These are phyloP conservation scores for Sorghum bicolor DNA, from an alignment of 176 grass and related monocot species.

Conservation along the genomic window Sorghum_bicolor_NCBIv3 NC_012876.2:60900001-60900500, in stretches of 20 bases:
- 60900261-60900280: constrained; percentile 19
- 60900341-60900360: constrained; percentile 21
- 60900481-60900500: constrained; percentile 35
- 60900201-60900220: background rate
- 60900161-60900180: constrained; percentile 6
- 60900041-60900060: background rate
- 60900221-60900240: background rate
- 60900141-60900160: background rate
- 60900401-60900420: constrained; percentile 22
- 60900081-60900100: background rate
- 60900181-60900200: background rate
- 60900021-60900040: background rate
- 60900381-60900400: background rate
- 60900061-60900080: background rate
- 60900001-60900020: background rate
- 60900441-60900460: constrained; percentile 41
- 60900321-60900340: constrained; percentile 6
- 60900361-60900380: constrained; percentile 24
- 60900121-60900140: background rate
- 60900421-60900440: constrained; percentile 55
- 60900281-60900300: background rate
- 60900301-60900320: constrained; percentile 16
- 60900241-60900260: background rate
- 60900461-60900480: constrained; percentile 28
- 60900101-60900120: background rate